Evolutionary conservation across 352 stramenopile species (phyloP), one percentile per base, ranked within the genome.

Genomic region (Phytophthora nicotianae): DNA sequence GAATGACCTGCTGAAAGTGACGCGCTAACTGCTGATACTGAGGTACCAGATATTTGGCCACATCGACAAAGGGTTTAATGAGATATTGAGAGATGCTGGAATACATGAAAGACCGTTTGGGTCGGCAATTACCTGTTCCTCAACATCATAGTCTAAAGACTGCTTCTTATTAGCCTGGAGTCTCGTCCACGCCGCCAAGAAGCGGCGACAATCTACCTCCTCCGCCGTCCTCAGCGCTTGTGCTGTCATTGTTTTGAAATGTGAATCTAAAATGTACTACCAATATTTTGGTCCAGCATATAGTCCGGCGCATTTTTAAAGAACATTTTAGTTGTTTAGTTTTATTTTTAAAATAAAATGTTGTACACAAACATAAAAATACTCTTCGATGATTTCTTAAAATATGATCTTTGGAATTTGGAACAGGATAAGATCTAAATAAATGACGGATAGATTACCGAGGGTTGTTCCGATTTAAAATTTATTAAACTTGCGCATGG

Each of bases 121-220:
- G 17, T 14, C 2, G 0, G 20, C 17, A n/a, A 0, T 27, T 57
- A 78, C 70, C 62, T 78, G 65, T 8, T 7, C 9, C 0, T 60
- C 5, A 16, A 65, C 58, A 29, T 63, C 23, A 8, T 20, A 21
- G 20, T 69, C 29, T 9, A 56, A 5, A 20, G 54, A 24, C 4
- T 75, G 47, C 38, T 73, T 60, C 17, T 70, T 58, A 16, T 37
- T 58, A 52, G 65, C 62, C 8, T 71, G 62, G 24, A 71, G 83
- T 40, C 83, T 74, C 56, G 50, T 45, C 81, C 81, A 92, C 21
- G 83, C 81, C 50, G 56, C 62, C 50, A 90, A 46, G 57, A 92
- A 90, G 46, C 83, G 83, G 50, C 77, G 65, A 49, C 77, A 85
- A 57, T 86, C 66, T 9, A 89, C 40, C 29, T 21, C 51, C 33